Evolutionary conservation across 805 yeast species (phyloP).

Genomic region (Cyberlindnera petersonii): DNA sequence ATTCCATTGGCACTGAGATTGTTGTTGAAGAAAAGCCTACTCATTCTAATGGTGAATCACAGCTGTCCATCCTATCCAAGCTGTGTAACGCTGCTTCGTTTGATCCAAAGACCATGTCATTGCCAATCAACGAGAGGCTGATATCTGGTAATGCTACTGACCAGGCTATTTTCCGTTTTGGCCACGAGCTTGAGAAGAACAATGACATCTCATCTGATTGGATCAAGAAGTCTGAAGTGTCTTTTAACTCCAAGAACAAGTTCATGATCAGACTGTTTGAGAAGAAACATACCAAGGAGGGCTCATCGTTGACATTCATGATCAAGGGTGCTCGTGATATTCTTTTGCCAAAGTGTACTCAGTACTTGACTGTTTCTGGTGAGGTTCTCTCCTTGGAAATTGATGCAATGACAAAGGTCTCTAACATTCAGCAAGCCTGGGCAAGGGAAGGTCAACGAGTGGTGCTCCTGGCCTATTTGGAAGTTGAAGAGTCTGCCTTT

Average conservation of each 20-base stretch:
- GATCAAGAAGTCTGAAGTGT: conserved; percentile 29
- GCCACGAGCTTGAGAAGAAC: conserved; percentile 23
- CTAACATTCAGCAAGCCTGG: conserved; percentile 32
- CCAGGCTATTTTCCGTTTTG: conserved; percentile 39
- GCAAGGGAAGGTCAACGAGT: conserved; percentile 39
- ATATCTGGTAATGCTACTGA: conserved; percentile 48
- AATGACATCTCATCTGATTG: conserved; percentile 19
- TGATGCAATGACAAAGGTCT: conserved; percentile 15
- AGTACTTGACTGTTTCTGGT: conserved; percentile 15
- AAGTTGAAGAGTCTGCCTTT: conserved; percentile 17
- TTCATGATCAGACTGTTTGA: conserved; percentile 36
- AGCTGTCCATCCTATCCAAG: conserved; percentile 24
- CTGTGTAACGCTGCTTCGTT: conserved; percentile 37
- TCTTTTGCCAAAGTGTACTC: conserved; percentile 31
- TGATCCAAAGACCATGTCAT: conserved; percentile 15
- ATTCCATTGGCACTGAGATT: conserved; percentile 9
- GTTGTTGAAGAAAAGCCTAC: not conserved
- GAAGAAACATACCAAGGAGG: not conserved
- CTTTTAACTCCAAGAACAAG: conserved; percentile 46
- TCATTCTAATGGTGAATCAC: conserved; percentile 1
- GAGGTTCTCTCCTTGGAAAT: conserved; percentile 13
- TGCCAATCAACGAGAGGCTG: conserved; percentile 22
- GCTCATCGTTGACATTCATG: conserved; percentile 16
- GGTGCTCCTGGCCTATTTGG: conserved; percentile 34
- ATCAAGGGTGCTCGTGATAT: conserved; percentile 48